Evolutionary conservation across 192 early-diverging fungal species (phyloP).

Genomic region (Umbelopsis ramanniana): DNA sequence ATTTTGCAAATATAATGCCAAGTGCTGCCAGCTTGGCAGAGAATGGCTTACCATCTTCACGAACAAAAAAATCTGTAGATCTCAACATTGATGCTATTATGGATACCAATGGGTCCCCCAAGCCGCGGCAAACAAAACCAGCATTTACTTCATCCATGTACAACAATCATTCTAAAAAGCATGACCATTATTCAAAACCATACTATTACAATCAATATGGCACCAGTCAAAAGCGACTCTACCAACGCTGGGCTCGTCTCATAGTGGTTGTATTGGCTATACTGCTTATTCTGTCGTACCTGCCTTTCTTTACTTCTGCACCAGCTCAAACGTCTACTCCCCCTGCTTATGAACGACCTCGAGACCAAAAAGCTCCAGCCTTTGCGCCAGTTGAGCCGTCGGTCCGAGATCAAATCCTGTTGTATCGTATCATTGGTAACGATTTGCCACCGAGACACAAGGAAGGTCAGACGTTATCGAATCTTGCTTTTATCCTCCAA

Average conservation of each 20-base stretch:
- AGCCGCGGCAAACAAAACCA: not conserved
- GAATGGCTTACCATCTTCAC: slow-evolving; percentile 13
- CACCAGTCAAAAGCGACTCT: not conserved
- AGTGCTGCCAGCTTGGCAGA: slow-evolving; percentile 23
- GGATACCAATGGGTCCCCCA: not conserved
- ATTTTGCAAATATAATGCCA: slow-evolving; percentile 17
- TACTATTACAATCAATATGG: slow-evolving; percentile 17
- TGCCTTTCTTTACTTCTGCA: not conserved
- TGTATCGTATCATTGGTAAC: slow-evolving; percentile 65
- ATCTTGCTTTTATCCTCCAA: slow-evolving; percentile 62
- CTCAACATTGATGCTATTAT: slow-evolving; percentile 1
- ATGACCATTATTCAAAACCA: slow-evolving; percentile 15
- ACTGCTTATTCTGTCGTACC: slow-evolving; percentile 12
- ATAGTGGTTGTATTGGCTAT: not conserved
- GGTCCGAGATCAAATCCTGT: slow-evolving; percentile 43
- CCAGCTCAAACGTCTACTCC: not conserved
- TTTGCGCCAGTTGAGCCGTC: not conserved
- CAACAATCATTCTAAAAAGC: slow-evolving; percentile 9
- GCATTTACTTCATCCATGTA: slow-evolving; percentile 18
- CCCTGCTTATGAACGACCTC: slow-evolving; percentile 2
- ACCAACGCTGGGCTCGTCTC: slow-evolving; percentile 2
- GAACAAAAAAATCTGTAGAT: slow-evolving; percentile 1
- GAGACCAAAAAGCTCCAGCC: not conserved
- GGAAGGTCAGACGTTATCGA: slow-evolving; percentile 61
- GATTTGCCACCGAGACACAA: slow-evolving; percentile 67